Evolutionary conservation across 106 monocot genomes (phyloP).

Genomic region (Xerophyta viscosa): DNA sequence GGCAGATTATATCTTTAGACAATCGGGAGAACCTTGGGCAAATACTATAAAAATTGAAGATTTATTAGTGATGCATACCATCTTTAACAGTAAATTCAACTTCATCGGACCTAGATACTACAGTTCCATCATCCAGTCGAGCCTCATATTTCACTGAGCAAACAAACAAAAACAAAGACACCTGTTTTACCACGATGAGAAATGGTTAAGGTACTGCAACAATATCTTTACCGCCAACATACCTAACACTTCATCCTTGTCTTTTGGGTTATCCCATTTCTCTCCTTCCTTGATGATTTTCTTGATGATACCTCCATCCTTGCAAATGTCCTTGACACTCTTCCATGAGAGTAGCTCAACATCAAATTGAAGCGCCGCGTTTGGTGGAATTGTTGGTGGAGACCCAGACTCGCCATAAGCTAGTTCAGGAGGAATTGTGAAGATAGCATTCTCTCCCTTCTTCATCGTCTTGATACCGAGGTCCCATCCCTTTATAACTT

Average conservation of each 20-base stretch:
- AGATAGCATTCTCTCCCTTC: conserved; percentile 68
- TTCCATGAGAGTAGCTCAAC: conserved; percentile 77
- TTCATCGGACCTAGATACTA: conserved; percentile 60
- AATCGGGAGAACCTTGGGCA: too few species aligned
- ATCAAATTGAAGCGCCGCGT: conserved; percentile 70
- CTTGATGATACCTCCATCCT: conserved; percentile 72
- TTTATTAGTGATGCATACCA: too few species aligned
- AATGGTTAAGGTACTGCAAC: too few species aligned
- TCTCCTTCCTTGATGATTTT: conserved; percentile 60
- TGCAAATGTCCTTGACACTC: conserved; percentile 68
- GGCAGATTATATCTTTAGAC: too few species aligned
- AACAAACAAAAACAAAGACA: too few species aligned
- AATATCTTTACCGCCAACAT: too few species aligned
- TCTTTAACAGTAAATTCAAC: conserved; percentile 82
- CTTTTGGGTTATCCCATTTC: conserved; percentile 83
- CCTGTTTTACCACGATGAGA: too few species aligned
- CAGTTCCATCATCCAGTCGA: conserved; percentile 61
- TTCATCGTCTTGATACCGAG: conserved; percentile 72
- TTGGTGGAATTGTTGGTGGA: conserved; percentile 56
- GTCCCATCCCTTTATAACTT: conserved; percentile 85
- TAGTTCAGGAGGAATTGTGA: conserved; percentile 60
- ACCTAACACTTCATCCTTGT: conserved; percentile 74
- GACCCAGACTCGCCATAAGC: conserved; percentile 65
- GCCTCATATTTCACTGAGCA: conserved; percentile 79
- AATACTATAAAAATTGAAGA: too few species aligned